phyloP scores from a whole-genome alignment of 352 stramenopile genomes.

The Globisporangium ultimum region DNA sequence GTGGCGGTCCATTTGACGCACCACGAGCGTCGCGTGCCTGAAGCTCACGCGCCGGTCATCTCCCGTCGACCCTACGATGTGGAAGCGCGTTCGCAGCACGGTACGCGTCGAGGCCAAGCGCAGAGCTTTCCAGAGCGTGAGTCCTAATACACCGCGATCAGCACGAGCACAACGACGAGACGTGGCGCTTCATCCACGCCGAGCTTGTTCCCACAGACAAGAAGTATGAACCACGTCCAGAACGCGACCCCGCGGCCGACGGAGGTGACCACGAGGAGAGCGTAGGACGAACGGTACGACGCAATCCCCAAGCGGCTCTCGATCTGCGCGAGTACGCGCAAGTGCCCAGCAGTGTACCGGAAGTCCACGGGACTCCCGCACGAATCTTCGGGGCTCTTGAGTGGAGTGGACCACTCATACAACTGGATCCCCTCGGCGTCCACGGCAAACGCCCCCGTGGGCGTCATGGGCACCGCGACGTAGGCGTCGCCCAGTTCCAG shows the following conservation, averaged over 20 bases:
- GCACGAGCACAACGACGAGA: neutral
- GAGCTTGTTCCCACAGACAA: no score
- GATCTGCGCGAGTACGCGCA: no score
- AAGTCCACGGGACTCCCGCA: neutral
- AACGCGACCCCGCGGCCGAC: no score
- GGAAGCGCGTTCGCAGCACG: neutral
- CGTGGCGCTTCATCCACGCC: no score
- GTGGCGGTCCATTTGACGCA: slow-evolving; percentile 11
- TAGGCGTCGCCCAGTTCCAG: no score
- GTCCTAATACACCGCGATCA: neutral
- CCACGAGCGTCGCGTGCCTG: slow-evolving; percentile 3
- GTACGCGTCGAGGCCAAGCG: slow-evolving; percentile 7
- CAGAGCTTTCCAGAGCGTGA: no score
- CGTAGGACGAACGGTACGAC: no score
- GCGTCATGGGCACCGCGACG: neutral
- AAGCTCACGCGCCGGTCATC: slow-evolving; percentile 5
- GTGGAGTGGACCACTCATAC: slow-evolving; percentile 1
- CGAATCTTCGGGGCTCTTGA: neutral
- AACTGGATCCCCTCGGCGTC: slow-evolving; percentile 5
- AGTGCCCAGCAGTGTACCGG: no score
- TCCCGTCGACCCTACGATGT: slow-evolving; percentile 1
- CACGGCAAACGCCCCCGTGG: slow-evolving; percentile 2
- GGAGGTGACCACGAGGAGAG: no score
- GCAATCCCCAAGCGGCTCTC: no score
- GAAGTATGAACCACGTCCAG: no score